Base-by-base conservation (phyloP, 1,284 basidiomycete genomes). In the Boletus calvinii region DNA sequence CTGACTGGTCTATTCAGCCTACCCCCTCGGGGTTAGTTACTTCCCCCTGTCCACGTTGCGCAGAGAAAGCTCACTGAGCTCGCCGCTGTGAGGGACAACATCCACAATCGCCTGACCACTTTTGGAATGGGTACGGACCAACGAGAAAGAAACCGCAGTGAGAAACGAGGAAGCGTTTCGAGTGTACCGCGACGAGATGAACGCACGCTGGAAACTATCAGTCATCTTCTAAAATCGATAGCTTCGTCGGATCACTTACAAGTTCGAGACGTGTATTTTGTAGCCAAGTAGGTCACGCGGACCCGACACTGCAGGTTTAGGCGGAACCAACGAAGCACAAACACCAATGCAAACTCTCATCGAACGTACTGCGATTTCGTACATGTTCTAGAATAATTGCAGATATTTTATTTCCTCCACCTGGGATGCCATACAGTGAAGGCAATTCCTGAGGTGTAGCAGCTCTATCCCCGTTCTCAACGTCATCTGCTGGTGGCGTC, bases 261-360 rank as follows among this genome's bases (percentile, higher is more conserved):
- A 5, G 53, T 22, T 36, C 5, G 34, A 12, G 3, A 22, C 20
- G 11, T 34, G 13, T 17, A 6, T n/a, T 32, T 39, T n/a, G 32
- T 22, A 55, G 47, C 30, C 20, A 41, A 37, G 56, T 57, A 20
- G 18, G 49, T 45, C 4, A 6, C 2, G 5, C 34, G 9, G 12
- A 30, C 13, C 17, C 26, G 15, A 35, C 18, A 1, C 5, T 22
- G 17, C 32, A 15, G 2, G 9, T 30, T 7, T 20, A 55, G 53
- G 38, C 37, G 13, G 37, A 54, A 30, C 44, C 32, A 15, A 29
- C 13, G 13, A 17, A 7, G 6, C 39, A 29, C 12, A 39, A 40
- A 20, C 41, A 31, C 30, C 22, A 20, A 4, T 36, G 13, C 13
- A n/a, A n/a, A n/a, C n/a, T n/a, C n/a, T n/a, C n/a, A n/a, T n/a